Evolutionary conservation across 1,284 basidiomycete genomes (phyloP).

Genomic region (Apiotrichum porosum): DNA sequence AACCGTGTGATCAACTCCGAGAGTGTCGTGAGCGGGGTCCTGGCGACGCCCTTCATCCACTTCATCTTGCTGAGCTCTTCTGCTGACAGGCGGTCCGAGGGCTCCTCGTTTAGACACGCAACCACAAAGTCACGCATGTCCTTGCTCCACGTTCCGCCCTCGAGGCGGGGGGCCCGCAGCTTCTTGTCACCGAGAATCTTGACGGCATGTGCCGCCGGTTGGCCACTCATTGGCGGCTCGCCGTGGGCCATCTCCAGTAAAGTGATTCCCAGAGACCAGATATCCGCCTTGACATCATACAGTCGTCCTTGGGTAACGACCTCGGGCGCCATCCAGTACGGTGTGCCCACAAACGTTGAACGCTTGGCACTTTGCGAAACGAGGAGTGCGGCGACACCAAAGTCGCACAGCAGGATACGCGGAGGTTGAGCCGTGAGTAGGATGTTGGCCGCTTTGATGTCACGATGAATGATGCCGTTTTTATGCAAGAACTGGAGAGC

Average conservation of each 20-base stretch:
- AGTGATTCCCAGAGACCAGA: constrained; percentile 94
- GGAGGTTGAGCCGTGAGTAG: constrained; percentile 74
- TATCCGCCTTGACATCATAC: constrained; percentile 94
- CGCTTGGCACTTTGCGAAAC: constrained; percentile 82
- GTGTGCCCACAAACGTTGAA: constrained; percentile 91
- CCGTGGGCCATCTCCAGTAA: constrained; percentile 81
- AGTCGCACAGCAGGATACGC: constrained; percentile 91
- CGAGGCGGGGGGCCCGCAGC: constrained; percentile 62
- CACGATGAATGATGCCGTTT: constrained; percentile 89
- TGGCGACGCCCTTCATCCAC: constrained; percentile 80
- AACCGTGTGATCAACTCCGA: constrained; percentile 77
- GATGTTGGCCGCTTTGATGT: constrained; percentile 94
- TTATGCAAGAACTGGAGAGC: constrained; percentile 86
- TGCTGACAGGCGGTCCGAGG: constrained; percentile 72
- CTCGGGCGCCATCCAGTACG: constrained; percentile 99
- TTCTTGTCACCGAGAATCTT: constrained; percentile 79
- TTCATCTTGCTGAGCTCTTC: constrained; percentile 87
- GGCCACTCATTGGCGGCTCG: constrained; percentile 61
- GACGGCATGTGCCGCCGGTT: constrained; percentile 82
- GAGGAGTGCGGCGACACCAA: constrained; percentile 91
- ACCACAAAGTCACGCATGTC: constrained; percentile 87
- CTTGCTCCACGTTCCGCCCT: constrained; percentile 68
- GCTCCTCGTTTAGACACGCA: constrained; percentile 76
- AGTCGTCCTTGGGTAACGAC: constrained; percentile 80
- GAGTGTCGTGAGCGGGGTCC: constrained; percentile 65